Evolutionary conservation across 192 early-diverging fungal species (phyloP).

Genomic region (Chytriomyces sp.): DNA sequence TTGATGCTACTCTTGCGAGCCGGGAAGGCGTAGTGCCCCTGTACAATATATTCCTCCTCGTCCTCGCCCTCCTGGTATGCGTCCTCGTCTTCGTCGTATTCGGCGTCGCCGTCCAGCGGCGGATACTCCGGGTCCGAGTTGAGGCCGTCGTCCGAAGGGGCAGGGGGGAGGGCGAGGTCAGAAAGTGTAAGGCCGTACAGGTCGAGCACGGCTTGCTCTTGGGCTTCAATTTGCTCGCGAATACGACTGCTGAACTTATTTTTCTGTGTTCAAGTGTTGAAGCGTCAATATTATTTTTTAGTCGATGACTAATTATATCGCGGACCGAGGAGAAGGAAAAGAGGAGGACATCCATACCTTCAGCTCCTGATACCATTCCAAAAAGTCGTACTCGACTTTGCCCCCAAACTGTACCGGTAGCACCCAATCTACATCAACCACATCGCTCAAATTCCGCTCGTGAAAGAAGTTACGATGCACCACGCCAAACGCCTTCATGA

Average conservation of each 20-base stretch:
- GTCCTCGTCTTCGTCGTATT: neutral
- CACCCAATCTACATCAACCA: neutral
- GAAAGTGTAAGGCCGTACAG: neutral
- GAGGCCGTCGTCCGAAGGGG: neutral
- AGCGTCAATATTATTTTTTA: too few species aligned
- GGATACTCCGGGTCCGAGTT: neutral
- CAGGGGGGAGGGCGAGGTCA: neutral
- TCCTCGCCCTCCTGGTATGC: neutral
- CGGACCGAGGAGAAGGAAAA: too few species aligned
- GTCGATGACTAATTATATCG: too few species aligned
- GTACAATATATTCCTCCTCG: neutral
- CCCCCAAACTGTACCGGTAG: neutral
- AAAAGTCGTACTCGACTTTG: neutral
- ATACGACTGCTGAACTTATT: neutral
- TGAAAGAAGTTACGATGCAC: neutral
- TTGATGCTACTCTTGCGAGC: neutral
- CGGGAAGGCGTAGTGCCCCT: neutral
- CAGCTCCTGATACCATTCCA: neutral
- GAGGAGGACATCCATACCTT: neutral
- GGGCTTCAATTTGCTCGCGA: neutral
- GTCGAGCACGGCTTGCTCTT: neutral
- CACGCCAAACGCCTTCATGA: slow-evolving; percentile 4
- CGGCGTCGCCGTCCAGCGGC: neutral
- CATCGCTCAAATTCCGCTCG: neutral
- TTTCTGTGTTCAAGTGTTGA: too few species aligned